Percentiles rank a stretch among this genome's conserved stretches.
Conservation (phyloP, 2,329 filamentous ascomycete genomes). For the Lecanosticta acicola region DNA sequence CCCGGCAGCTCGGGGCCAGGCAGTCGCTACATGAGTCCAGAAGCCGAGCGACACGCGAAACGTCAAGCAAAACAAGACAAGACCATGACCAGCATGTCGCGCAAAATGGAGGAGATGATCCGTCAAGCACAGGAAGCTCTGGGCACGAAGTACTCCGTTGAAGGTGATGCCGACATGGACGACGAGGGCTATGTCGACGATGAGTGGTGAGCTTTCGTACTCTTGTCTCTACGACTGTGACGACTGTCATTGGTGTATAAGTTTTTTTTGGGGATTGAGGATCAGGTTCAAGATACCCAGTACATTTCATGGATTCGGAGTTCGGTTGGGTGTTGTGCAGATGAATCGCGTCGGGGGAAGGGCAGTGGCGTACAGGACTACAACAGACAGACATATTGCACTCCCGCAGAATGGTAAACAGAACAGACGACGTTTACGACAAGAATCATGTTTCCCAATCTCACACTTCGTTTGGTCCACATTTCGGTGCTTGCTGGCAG, state of each 20-base stretch:
- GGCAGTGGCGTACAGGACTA: too few species aligned
- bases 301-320: too few species aligned
- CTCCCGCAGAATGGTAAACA: too few species aligned
- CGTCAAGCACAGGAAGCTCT: constrained; percentile 81
- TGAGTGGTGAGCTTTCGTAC: constrained; percentile 16
- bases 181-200: constrained; percentile 31
- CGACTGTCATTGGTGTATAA: neutral
- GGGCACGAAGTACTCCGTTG: constrained; percentile 45
- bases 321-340: too few species aligned
- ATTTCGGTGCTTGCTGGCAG: too few species aligned
- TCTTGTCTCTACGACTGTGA: neutral
- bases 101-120: constrained; percentile 78
- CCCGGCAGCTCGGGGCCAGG: constrained; percentile 14
- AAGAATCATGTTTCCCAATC: too few species aligned
- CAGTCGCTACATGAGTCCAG: constrained; percentile 42
- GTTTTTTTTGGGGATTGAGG: neutral
- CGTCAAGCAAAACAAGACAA: constrained; percentile 67
- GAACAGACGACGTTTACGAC: too few species aligned
- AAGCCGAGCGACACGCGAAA: constrained; percentile 70
- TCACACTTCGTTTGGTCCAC: too few species aligned
- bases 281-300: neutral
- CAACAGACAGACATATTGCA: too few species aligned
- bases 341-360: too few species aligned
- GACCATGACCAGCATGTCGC: constrained; percentile 72
- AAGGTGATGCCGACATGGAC: constrained; percentile 31